A percentile compares a stretch with the other conserved stretches of the same genome.
Conservation (phyloP, 495 filamentous ascomycete genomes). For the Penicillium waksmanii region DNA sequence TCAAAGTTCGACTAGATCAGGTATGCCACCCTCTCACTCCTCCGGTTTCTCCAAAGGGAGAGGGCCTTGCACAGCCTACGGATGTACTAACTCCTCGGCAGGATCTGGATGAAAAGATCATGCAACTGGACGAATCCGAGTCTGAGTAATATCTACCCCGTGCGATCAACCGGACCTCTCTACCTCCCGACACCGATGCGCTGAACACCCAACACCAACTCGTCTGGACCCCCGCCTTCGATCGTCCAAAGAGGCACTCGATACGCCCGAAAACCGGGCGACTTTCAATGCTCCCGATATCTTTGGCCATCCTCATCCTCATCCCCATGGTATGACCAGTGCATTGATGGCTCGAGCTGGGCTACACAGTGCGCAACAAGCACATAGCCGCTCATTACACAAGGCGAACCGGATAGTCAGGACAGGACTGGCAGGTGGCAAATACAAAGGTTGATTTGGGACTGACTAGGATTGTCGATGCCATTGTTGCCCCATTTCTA, state of each 20-base stretch:
- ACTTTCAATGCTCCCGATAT: no score
- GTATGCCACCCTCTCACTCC: slow-evolving; percentile 39
- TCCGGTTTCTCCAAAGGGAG: neutral
- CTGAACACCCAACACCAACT: neutral
- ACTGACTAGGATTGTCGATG: no score
- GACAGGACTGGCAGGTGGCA: no score
- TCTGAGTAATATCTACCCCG: slow-evolving; percentile 39
- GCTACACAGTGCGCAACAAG: neutral
- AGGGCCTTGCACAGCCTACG: neutral
- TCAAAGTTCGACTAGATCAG: slow-evolving; percentile 64
- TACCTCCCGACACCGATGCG: neutral
- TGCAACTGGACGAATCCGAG: slow-evolving; percentile 56
- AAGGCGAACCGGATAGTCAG: neutral
- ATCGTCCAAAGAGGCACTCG: neutral
- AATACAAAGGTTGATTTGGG: no score
- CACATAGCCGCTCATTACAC: no score
- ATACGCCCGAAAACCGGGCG: no score
- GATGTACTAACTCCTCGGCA: slow-evolving; percentile 22
- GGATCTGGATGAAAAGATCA: slow-evolving; percentile 59
- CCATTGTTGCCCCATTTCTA: no score
- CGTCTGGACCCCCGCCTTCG: neutral
- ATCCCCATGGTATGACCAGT: neutral
- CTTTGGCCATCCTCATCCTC: neutral
- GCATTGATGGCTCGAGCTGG: neutral
- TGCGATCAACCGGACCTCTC: neutral